These are phyloP conservation scores for Fagopyrum homotropicum DNA, from an alignment of 148 eudicot species.

Conservation along the genomic window DNA sequence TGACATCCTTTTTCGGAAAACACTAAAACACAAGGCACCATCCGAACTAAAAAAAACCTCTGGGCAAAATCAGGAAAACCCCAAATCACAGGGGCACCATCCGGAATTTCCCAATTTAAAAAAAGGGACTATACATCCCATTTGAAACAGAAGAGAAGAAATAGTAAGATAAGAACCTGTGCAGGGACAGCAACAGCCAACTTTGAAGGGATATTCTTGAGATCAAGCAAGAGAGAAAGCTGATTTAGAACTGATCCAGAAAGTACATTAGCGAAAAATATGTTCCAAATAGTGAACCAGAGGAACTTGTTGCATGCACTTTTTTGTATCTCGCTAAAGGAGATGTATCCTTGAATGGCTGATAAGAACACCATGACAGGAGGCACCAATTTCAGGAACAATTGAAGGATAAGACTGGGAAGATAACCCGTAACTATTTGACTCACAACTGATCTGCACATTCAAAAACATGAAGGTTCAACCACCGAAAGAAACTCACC, in stretches of 20 bases:
- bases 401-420: constrained; percentile 63
- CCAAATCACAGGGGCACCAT: no score
- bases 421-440: constrained; percentile 73
- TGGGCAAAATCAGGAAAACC: no score
- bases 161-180: constrained; percentile 28
- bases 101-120: no score
- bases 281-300: constrained; percentile 67
- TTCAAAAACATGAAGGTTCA: not conserved
- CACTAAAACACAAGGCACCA: no score
- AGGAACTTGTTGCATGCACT: constrained; percentile 75
- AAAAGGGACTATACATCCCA: no score
- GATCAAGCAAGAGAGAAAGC: constrained; percentile 45
- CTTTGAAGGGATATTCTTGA: constrained; percentile 45
- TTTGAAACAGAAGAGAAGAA: no score
- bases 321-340: constrained; percentile 58
- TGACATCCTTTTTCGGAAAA: no score
- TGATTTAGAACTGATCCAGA: constrained; percentile 62
- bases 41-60: no score
- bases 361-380: constrained; percentile 70
- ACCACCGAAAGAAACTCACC: not conserved
- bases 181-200: constrained; percentile 72
- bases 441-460: constrained; percentile 47
- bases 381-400: constrained; percentile 56
- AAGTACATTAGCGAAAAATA: constrained; percentile 69
- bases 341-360: constrained; percentile 62